These are phyloP conservation scores for Ogataea nakhonphanomensis DNA, from an alignment of 805 yeast species.

Conservation along the genomic window DNA sequence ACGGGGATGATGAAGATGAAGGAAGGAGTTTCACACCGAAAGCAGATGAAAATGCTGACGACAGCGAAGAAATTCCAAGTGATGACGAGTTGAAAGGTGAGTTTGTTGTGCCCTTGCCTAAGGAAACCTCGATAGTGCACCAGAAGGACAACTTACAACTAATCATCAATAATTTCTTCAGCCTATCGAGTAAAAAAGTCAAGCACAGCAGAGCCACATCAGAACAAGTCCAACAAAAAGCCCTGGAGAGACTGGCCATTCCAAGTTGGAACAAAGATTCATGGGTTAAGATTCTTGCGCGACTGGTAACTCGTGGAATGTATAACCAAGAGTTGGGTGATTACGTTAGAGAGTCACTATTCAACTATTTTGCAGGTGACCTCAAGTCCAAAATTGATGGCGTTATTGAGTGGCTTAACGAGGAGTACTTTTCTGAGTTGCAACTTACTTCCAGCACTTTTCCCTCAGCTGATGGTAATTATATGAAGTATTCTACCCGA, in stretches of 20 bases:
- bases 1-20: slow-evolving; percentile 17
- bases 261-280: slow-evolving; percentile 56
- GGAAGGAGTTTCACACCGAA: slow-evolving; percentile 29
- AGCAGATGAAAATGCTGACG: background rate
- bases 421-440: slow-evolving; percentile 77
- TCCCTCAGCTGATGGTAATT: slow-evolving; percentile 33
- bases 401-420: slow-evolving; percentile 89
- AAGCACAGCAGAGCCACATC: slow-evolving; percentile 24
- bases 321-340: slow-evolving; percentile 48
- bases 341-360: slow-evolving; percentile 64
- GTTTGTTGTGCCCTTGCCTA: slow-evolving; percentile 55
- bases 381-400: slow-evolving; percentile 69
- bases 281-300: slow-evolving; percentile 71
- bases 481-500: slow-evolving; percentile 65
- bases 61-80: slow-evolving; percentile 17
- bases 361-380: slow-evolving; percentile 68
- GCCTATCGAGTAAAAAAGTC: slow-evolving; percentile 36
- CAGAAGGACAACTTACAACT: slow-evolving; percentile 55
- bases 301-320: slow-evolving; percentile 83
- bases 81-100: slow-evolving; percentile 28
- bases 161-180: slow-evolving; percentile 58
- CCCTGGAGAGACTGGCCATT: slow-evolving; percentile 55
- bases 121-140: slow-evolving; percentile 46
- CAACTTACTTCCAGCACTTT: slow-evolving; percentile 29
- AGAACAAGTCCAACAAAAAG: slow-evolving; percentile 13